phyloP scores from a whole-genome alignment of 257 asterid species.

The Solanum appendiculatum region DNA sequence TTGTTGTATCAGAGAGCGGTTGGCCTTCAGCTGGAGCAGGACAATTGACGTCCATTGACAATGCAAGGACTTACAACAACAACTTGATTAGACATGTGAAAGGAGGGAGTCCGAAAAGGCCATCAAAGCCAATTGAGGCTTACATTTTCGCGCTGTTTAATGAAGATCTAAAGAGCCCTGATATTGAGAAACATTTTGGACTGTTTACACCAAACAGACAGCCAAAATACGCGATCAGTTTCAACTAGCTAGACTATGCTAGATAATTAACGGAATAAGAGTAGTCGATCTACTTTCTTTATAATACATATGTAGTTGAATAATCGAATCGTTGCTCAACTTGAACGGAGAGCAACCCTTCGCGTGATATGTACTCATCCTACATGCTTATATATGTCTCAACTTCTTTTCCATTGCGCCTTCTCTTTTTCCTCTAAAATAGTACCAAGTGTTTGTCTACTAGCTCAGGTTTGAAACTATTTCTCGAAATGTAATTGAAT shows the following conservation, averaged over 20 bases:
- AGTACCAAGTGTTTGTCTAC: background rate
- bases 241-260: background rate
- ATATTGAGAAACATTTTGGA: slow-evolving; percentile 19
- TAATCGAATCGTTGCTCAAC: background rate
- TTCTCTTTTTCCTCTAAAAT: background rate
- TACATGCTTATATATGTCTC: background rate
- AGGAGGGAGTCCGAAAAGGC: slow-evolving; percentile 21
- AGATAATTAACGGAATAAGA: background rate
- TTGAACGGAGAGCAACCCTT: background rate
- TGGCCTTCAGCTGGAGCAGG: slow-evolving; percentile 32
- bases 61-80: slow-evolving; percentile 16
- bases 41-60: slow-evolving; percentile 4
- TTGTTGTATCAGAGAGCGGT: slow-evolving; percentile 33
- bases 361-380: background rate
- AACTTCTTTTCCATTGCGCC: background rate
- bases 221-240: slow-evolving; percentile 13
- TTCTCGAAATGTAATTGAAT: background rate
- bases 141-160: slow-evolving; percentile 25
- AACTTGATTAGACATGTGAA: slow-evolving; percentile 14
- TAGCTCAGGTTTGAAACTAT: background rate
- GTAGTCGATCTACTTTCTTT: background rate
- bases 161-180: slow-evolving; percentile 21
- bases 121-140: slow-evolving; percentile 13
- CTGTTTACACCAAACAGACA: slow-evolving; percentile 5
- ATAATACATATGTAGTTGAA: background rate